phyloP scores from a whole-genome alignment of 2,329 filamentous ascomycete genomes.

The Beauveria varroae region DNA sequence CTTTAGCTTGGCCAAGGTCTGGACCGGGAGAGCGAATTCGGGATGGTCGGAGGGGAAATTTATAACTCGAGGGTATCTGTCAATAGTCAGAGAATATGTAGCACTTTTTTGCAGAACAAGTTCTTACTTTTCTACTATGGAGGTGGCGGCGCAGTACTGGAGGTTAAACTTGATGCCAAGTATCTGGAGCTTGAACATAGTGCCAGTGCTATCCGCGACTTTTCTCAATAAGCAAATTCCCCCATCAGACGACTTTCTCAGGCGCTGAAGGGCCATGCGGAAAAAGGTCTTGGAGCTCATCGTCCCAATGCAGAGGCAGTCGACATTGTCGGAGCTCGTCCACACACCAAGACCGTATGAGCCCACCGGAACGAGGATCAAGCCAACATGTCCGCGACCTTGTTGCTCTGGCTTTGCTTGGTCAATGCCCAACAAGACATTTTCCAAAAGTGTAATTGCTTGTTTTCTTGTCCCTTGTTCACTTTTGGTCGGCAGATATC shows the following conservation, averaged over 20 bases:
- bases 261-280: constrained; percentile 45
- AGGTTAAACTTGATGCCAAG: constrained; percentile 52
- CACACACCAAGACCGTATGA: constrained; percentile 59
- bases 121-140: constrained; percentile 41
- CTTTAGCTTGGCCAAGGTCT: constrained; percentile 55
- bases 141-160: constrained; percentile 56
- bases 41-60: constrained; percentile 42
- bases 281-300: constrained; percentile 57
- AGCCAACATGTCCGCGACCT: constrained; percentile 18
- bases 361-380: constrained; percentile 55
- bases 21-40: constrained; percentile 46
- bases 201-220: constrained; percentile 51
- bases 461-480: constrained; percentile 34
- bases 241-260: constrained; percentile 37
- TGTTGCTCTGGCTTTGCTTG: constrained; percentile 8
- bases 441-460: constrained; percentile 39
- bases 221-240: constrained; percentile 47
- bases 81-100: neutral
- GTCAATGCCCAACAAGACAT: constrained; percentile 30
- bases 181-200: constrained; percentile 58
- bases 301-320: constrained; percentile 57
- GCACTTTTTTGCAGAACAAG: too few species aligned
- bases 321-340: constrained; percentile 53
- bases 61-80: constrained; percentile 39
- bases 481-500: constrained; percentile 38